phyloP scores from a whole-genome alignment of 1,284 basidiomycete species.

The Peniophora sp. region DNA sequence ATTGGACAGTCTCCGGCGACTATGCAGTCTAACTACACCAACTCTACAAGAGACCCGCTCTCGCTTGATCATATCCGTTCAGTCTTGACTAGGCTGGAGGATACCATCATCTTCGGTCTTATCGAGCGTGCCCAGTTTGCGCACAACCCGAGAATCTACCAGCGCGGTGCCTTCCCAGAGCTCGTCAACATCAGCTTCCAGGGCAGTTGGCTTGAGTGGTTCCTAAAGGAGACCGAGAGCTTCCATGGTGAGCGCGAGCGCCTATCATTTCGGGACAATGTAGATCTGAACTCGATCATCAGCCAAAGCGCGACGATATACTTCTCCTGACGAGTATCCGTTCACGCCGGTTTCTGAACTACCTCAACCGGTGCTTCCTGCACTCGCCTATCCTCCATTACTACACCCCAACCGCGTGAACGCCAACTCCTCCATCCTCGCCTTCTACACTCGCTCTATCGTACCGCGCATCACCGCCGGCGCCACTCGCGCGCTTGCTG shows the following conservation, averaged over 20 bases:
- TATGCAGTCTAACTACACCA: conserved; percentile 68
- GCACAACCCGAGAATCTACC: conserved; percentile 89
- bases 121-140: conserved; percentile 98
- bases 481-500: conserved; percentile 55
- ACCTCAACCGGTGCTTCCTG: conserved; percentile 76
- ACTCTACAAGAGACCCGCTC: conserved; percentile 51
- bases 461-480: conserved; percentile 77
- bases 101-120: conserved; percentile 95
- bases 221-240: conserved; percentile 88
- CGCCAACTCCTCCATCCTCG: conserved; percentile 79
- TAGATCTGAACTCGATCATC: conserved; percentile 2
- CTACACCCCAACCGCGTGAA: conserved; percentile 83
- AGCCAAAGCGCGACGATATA: conserved; percentile 93
- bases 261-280: background rate
- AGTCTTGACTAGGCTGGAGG: conserved; percentile 86
- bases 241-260: conserved; percentile 74
- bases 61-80: conserved; percentile 82
- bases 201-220: conserved; percentile 95
- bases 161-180: conserved; percentile 73
- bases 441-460: conserved; percentile 82
- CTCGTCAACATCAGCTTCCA: conserved; percentile 64
- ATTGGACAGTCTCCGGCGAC: background rate
- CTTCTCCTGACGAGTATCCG: conserved; percentile 96
- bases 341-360: conserved; percentile 70
- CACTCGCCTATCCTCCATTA: conserved; percentile 71